Base-by-base conservation (phyloP, 768 basidiomycete species). In the Punctularia strigosozonata region DNA sequence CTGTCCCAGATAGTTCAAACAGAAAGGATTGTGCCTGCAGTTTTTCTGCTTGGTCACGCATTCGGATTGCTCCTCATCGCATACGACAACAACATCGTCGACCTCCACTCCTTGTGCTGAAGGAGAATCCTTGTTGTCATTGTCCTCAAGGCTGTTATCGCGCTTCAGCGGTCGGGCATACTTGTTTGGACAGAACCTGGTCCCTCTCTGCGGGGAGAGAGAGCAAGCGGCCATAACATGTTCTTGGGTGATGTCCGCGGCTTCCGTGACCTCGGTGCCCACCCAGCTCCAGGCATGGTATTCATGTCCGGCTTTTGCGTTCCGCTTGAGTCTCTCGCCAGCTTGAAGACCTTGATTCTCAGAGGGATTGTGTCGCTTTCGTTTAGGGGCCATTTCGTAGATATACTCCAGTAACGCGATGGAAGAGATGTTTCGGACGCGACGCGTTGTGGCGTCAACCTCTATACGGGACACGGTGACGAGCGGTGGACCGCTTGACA, bases 1-100 rank as follows among this genome's bases (percentile, higher is more conserved):
- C 50, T 87, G 87, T 4, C 87, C 88, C 22, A 95, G 61, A 59
- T 88, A 79, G 54, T 91, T 94, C 39, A 92, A 62, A 56, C 94
- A 95, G 37, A 80, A 75, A 6, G 87, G 84, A 51, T 90, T 92
- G 36, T 58, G 58, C 48, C 71, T 79, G 59, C 94, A 98, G 4
- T 37, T 21, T 43, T 72, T 80, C n/a, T n/a, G n/a, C 49, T 72
- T 75, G 42, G 55, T 65, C 51, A 87, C 89, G 13, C 55, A 49
- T 3, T 60, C 59, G 25, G 49, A 8, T 28, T 10, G 54, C 34
- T 83, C 79, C 26, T 81, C 75, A 39, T 85, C 83, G 1, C 80
- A 79, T 25, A 85, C 66, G 15, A 83, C 62, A 39, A 84, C 80
- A 22, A 82, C 56, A 50, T 82, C 79, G 45, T 73, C 73, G 35